Evolutionary conservation across 106 monocot species (phyloP), one percentile per base, ranked within the genome.

Genomic region (Agapanthus africanus): DNA sequence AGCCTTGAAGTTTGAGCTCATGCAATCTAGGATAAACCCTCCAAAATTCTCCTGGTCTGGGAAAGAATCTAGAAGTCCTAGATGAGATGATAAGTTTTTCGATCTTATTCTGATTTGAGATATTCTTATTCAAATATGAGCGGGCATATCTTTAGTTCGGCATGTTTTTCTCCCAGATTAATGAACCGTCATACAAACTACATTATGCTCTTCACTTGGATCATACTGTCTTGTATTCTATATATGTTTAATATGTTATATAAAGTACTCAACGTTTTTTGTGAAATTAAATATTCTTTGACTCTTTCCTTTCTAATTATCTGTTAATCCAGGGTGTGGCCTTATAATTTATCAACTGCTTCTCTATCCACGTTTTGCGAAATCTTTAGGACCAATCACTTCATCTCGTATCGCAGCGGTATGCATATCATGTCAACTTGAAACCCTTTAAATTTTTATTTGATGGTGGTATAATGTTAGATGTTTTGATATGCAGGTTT

Each of bases 331-430:
- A 93, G 93, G 93, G 40, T 74, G 70, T 44, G 64, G 79, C 64
- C 77, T 93, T 74, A 78, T 93, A 33, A 47, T 76, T 11, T 89
- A 72, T 69, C 93, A 93, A 63, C 56, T 84, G 31, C 57, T 77
- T 71, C 14, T 90, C 7, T 93, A 90, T 80, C 84, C 86, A 32
- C 68, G 27, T 11, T 3, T 87, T 27, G 75, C 77, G 54, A 81
- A 75, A 82, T 11, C 47, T 0, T 70, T 83, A 40, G 93, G 93
- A 8, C 77, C 81, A 9, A 71, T 93, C 66, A 39, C n/a, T 65
- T 74, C 74, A 59, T 36, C 70, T 36, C 83, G 79, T 54, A 35
- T 79, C 35, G 74, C 81, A 44, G 74, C 84, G 42, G 93, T 93
- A 84, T 51, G 71, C 7, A 63, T 23, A 27, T 78, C 36, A 70